A percentile compares a stretch with the other conserved stretches of the same genome.
Conservation (phyloP, 73 alveolate species). For the Paraurostyla sp. region DNA sequence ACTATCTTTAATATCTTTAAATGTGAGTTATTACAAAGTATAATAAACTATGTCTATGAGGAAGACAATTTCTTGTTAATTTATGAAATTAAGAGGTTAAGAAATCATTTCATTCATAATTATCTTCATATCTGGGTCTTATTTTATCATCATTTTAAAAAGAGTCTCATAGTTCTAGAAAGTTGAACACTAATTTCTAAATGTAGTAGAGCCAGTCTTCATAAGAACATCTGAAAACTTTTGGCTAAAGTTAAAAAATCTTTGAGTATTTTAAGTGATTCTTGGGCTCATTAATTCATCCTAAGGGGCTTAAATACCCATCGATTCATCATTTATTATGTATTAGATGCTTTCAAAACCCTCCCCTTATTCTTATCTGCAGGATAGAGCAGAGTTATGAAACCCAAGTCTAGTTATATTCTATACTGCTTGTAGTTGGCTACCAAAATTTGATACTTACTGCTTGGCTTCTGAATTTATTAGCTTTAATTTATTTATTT, state of each 20-base stretch:
- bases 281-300: constrained; percentile 23
- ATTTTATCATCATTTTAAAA: background rate
- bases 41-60: background rate
- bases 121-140: background rate
- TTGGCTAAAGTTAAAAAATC: background rate
- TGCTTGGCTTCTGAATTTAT: background rate
- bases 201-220: background rate
- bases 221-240: background rate
- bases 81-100: background rate
- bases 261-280: background rate
- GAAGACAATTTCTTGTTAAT: background rate
- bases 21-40: background rate
- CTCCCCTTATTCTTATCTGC: constrained; percentile 3
- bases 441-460: too few species aligned
- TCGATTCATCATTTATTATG: background rate
- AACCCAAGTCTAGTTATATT: background rate
- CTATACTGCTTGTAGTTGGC: background rate
- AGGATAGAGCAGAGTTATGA: too few species aligned
- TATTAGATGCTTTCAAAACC: background rate
- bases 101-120: background rate
- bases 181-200: background rate
- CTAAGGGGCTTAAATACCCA: background rate
- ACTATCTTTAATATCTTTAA: background rate
- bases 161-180: background rate
- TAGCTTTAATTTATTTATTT: background rate